Evolutionary conservation across 192 early-diverging fungal species (phyloP).

Genomic region (Paraglomus occultum): DNA sequence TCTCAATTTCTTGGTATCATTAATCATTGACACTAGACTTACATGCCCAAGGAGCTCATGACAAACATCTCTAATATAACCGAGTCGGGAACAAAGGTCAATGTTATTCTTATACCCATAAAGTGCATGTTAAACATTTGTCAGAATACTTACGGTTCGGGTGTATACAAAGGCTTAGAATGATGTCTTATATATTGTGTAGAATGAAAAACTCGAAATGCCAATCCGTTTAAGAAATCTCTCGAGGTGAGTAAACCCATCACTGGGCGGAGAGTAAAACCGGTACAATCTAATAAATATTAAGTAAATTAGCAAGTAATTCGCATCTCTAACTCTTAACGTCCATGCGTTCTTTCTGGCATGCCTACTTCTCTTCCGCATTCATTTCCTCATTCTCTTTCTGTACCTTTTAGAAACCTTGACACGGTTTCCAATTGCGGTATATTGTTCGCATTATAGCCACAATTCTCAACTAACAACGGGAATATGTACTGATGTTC

Average conservation of each 20-base stretch:
- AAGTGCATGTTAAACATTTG: neutral
- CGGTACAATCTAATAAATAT: constrained; percentile 69
- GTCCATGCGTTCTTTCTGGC: too few relatives aligned
- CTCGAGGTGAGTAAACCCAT: constrained; percentile 90
- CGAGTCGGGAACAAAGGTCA: too few relatives aligned
- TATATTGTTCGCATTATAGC: constrained; percentile 78
- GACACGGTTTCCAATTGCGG: constrained; percentile 91
- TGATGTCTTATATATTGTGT: constrained; percentile 98
- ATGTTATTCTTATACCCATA: neutral
- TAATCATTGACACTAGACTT: constrained; percentile 28
- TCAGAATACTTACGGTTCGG: constrained; percentile 58
- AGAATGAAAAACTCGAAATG: constrained; percentile 95
- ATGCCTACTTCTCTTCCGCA: too few relatives aligned
- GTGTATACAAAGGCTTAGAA: constrained; percentile 88
- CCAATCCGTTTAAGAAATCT: constrained; percentile 95
- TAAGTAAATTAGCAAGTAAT: constrained; percentile 2
- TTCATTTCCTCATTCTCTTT: too few relatives aligned
- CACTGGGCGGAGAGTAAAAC: constrained; percentile 91
- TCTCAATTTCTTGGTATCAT: neutral
- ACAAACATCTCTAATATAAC: constrained; percentile 85
- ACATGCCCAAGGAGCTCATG: constrained; percentile 95
- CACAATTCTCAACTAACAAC: constrained; percentile 87
- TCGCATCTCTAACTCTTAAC: too few relatives aligned
- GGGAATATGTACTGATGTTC: constrained; percentile 91
- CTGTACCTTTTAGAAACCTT: constrained; percentile 82